phyloP scores from a whole-genome alignment of 805 yeast species.

The Cyberlindnera mrakii region DNA sequence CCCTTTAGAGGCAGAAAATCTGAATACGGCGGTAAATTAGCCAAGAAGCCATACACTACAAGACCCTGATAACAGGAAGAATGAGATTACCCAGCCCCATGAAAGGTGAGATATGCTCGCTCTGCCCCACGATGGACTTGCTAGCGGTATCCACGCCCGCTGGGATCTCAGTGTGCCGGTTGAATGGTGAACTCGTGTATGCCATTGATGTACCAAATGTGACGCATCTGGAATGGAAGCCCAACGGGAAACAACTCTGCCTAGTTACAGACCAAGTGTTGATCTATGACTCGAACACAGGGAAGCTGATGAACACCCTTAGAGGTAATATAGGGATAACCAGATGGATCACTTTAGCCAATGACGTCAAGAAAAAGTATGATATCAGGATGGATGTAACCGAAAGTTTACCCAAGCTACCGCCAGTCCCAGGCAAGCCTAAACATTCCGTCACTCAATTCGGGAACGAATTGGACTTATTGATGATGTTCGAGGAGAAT shows the following conservation, averaged over 20 bases:
- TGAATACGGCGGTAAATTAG: too few relatives aligned
- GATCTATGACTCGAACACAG: too few relatives aligned
- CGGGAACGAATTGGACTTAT: conserved; percentile 23
- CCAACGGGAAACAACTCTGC: conserved; percentile 37
- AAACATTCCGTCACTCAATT: conserved; percentile 4
- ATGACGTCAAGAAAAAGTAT: too few relatives aligned
- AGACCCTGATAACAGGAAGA: too few relatives aligned
- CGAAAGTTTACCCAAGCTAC: conserved; percentile 31
- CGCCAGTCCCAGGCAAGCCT: conserved; percentile 20
- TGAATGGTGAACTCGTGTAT: conserved; percentile 49
- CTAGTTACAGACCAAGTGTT: conserved; percentile 29
- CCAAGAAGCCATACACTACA: too few relatives aligned
- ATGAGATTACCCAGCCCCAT: not conserved
- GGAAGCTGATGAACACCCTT: too few relatives aligned
- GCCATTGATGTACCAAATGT: conserved; percentile 31
- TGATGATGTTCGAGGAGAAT: conserved; percentile 21
- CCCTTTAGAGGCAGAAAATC: too few relatives aligned
- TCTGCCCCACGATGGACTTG: conserved; percentile 51
- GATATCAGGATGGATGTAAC: conserved; percentile 22
- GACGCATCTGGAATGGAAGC: conserved; percentile 27
- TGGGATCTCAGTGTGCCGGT: conserved; percentile 50
- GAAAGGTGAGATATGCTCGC: conserved; percentile 18
- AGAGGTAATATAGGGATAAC: too few relatives aligned
- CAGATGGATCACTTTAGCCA: too few relatives aligned
- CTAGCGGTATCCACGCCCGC: conserved; percentile 39